Evolutionary conservation across 768 basidiomycete species (phyloP).

Genomic region (Flagelloscypha sp.): DNA sequence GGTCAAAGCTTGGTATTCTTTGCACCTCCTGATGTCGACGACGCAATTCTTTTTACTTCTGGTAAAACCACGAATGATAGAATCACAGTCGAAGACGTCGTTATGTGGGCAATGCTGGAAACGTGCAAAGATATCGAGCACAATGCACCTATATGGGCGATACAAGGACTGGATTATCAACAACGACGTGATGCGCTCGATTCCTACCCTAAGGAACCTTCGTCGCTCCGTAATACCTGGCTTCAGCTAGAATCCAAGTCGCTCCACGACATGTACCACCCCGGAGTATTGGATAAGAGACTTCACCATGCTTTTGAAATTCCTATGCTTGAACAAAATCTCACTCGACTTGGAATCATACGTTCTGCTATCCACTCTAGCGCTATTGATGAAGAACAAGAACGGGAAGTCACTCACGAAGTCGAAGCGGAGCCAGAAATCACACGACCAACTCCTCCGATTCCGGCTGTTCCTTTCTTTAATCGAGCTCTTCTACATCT

Average conservation of each 20-base stretch:
- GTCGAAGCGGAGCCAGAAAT: conserved; percentile 32
- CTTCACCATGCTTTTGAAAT: conserved; percentile 5
- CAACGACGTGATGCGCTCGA: conserved; percentile 17
- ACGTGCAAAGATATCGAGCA: conserved; percentile 36
- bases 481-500: too few relatives aligned
- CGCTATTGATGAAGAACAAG: conserved; percentile 39
- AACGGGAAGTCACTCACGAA: conserved; percentile 38
- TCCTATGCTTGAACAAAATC: conserved; percentile 18
- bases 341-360: conserved; percentile 20
- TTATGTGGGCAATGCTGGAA: conserved; percentile 37
- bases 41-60: conserved; percentile 22
- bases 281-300: too few relatives aligned
- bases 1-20: conserved; percentile 43
- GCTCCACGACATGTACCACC: conserved; percentile 29
- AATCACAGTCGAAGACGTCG: conserved; percentile 26
- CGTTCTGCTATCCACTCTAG: conserved; percentile 10
- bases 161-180: conserved; percentile 27
- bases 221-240: conserved; percentile 22
- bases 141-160: conserved; percentile 32
- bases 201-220: conserved; percentile 1
- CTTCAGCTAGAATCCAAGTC: conserved; percentile 29
- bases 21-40: conserved; percentile 33
- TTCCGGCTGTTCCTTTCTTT: too few relatives aligned
- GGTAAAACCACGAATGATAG: conserved; percentile 7
- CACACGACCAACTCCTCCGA: conserved; percentile 28